Conservation (phyloP, 2,329 filamentous ascomycete species). For the Drechslerella coelobrocha region DNA sequence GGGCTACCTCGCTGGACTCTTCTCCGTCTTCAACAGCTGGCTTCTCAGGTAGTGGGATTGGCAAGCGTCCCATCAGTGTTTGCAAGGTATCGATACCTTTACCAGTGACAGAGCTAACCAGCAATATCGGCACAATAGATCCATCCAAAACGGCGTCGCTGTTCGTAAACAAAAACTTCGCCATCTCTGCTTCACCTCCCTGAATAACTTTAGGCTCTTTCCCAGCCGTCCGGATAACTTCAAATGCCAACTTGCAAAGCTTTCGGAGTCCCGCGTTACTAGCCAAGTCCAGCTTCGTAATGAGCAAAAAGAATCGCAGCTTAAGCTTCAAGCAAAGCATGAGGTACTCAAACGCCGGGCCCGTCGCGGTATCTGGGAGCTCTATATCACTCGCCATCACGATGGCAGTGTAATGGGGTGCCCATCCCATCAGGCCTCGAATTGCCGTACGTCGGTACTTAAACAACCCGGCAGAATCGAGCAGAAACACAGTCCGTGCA, state of each 20-base stretch:
- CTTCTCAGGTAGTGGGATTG: slow-evolving; percentile 67
- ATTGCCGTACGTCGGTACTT: slow-evolving; percentile 88
- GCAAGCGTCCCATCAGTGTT: slow-evolving; percentile 77
- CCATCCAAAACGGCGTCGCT: slow-evolving; percentile 41
- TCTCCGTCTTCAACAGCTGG: slow-evolving; percentile 58
- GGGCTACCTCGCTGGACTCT: slow-evolving; percentile 57
- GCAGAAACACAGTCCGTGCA: slow-evolving; percentile 82
- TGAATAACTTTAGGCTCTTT: slow-evolving; percentile 66
- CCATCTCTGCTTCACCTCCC: slow-evolving; percentile 55
- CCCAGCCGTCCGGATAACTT: slow-evolving; percentile 76
- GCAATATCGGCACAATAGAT: slow-evolving; percentile 76
- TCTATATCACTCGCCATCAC: slow-evolving; percentile 83
- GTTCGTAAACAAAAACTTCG: slow-evolving; percentile 55
- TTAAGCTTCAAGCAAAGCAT: slow-evolving; percentile 82
- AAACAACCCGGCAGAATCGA: slow-evolving; percentile 89
- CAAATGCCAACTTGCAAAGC: slow-evolving; percentile 75
- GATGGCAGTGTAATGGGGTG: slow-evolving; percentile 88
- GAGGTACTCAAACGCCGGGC: slow-evolving; percentile 67
- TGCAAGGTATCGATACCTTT: slow-evolving; percentile 82
- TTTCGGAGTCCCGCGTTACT: slow-evolving; percentile 73
- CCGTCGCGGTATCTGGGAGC: slow-evolving; percentile 68
- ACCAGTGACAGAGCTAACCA: slow-evolving; percentile 86
- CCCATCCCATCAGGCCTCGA: slow-evolving; percentile 91
- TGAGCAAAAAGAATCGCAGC: slow-evolving; percentile 77
- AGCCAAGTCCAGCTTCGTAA: slow-evolving; percentile 90